Base-by-base conservation (phyloP, 2,329 filamentous ascomycete genomes). In the Aspergillus niger region DNA sequence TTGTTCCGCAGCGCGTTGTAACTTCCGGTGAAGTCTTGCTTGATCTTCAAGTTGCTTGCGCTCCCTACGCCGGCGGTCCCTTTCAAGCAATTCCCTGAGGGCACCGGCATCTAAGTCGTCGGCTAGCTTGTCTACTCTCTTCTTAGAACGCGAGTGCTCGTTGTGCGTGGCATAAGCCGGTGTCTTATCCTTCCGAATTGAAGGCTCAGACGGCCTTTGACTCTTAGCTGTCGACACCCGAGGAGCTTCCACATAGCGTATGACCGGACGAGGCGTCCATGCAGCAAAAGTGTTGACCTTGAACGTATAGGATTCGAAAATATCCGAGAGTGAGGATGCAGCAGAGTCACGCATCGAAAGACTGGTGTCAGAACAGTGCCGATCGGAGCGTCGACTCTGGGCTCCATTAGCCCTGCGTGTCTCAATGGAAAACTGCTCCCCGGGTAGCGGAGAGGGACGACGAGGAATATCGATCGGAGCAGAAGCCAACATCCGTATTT, bases 91-190 rank as follows among this genome's bases (percentile, higher is more conserved):
- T 72, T 96, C 91, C 60, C 94, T 86, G 41, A 99, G 76, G 67
- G 92, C 93, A 55, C 89, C 86, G 3, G 95, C 90, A 76, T 92
- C 91, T 57, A 99, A 82, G 61, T 91, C 89, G 72, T 98, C 91
- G 22, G 92, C 95, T 48, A 98, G 74, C 48, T 86, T 84, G 60
- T 88, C 85, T 49, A 90, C 84, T 36, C 82, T 81, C 77, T 76
- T 90, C 79, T 77, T 91, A 77, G 72, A 90, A 77, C 70, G 86
- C 77, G 77, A 63, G 24, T 77, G 74, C n/a, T 89, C 87, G 62
- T 91, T 86, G 0, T 85, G 82, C 15, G 88, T 85, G n/a, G 69
- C 83, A 76, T 65, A 80, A 74, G 63, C 83, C 76, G 65, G 82
- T 73, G 61, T 85, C 70, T 71, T 83, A 79, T 77, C 83, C 80